Percentiles rank a stretch among this genome's conserved stretches.
Evolutionary conservation across 306 rosid genomes (phyloP).

Genomic region (Acmispon strigosus): DNA sequence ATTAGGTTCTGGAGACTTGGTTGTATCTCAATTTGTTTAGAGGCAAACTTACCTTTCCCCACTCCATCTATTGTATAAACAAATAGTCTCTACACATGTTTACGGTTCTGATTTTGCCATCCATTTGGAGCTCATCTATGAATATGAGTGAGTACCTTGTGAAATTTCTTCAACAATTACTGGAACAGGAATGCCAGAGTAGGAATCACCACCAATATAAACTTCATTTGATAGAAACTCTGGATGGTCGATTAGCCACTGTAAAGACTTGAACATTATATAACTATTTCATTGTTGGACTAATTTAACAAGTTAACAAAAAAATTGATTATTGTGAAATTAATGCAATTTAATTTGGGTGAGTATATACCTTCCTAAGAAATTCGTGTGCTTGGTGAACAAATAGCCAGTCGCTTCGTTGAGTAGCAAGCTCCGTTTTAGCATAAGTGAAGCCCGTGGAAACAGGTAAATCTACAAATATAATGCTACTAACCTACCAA

Average conservation of each 20-base stretch:
- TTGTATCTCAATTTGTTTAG: too few relatives aligned
- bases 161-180: slow-evolving; percentile 39
- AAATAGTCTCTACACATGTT: too few relatives aligned
- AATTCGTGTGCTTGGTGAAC: slow-evolving; percentile 42
- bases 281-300: neutral
- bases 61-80: too few relatives aligned
- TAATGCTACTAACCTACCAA: slow-evolving; percentile 48
- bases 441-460: slow-evolving; percentile 75
- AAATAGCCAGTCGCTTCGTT: slow-evolving; percentile 29
- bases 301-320: neutral
- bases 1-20: too few relatives aligned
- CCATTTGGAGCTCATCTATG: neutral
- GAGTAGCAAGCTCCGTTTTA: slow-evolving; percentile 10
- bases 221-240: slow-evolving; percentile 39
- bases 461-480: too few relatives aligned
- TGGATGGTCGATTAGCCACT: slow-evolving; percentile 73
- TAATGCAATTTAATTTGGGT: neutral
- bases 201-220: slow-evolving; percentile 68
- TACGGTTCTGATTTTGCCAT: neutral
- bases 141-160: slow-evolving; percentile 41
- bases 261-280: slow-evolving; percentile 8
- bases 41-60: too few relatives aligned
- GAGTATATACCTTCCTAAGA: slow-evolving; percentile 37
- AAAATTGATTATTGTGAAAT: neutral
- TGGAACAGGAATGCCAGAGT: slow-evolving; percentile 61